Evolutionary conservation across 768 basidiomycete genomes (phyloP).

Genomic region (Asterophora lycoperdoides): DNA sequence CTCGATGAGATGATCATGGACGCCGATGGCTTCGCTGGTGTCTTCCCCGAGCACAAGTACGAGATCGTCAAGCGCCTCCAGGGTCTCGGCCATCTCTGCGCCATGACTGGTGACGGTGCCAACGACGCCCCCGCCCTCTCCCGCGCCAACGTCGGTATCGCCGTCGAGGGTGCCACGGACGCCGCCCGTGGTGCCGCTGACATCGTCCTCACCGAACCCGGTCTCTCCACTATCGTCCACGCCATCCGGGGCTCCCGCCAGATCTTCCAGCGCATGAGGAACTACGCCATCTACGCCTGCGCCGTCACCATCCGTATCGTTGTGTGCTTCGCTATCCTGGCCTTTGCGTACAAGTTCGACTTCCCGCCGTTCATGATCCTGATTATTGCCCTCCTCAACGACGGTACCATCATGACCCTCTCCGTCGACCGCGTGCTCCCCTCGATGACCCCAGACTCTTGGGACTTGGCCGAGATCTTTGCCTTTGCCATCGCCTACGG

Average conservation of each 20-base stretch:
- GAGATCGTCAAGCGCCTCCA: constrained; percentile 99
- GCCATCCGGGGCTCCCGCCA: constrained; percentile 97
- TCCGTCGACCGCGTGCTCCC: constrained; percentile 95
- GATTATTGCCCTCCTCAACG: constrained; percentile 94
- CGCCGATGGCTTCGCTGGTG: constrained; percentile 98
- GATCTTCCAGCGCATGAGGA: constrained; percentile 99
- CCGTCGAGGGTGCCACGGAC: constrained; percentile 98
- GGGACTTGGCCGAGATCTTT: constrained; percentile 97
- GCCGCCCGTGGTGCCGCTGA: constrained; percentile 98
- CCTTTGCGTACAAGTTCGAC: constrained; percentile 94
- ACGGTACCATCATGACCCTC: constrained; percentile 99
- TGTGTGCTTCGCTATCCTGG: constrained; percentile 92
- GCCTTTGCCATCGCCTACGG: constrained; percentile 94
- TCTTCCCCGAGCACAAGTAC: constrained; percentile 99
- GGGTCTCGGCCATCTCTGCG: constrained; percentile 91
- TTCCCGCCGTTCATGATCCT: constrained; percentile 99
- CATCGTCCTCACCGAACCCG: constrained; percentile 96
- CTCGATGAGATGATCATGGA: constrained; percentile 99
- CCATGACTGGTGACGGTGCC: constrained; percentile 99
- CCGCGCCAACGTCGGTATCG: constrained; percentile 98
- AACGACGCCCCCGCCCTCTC: constrained; percentile 98
- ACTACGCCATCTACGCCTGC: constrained; percentile 97
- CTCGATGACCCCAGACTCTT: constrained; percentile 87
- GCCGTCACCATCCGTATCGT: constrained; percentile 98
- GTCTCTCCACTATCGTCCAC: constrained; percentile 98